Percentiles rank a stretch among this genome's conserved stretches.
Conservation (phyloP, 73 alveolate species). For the Uronychia binucleata region DNA sequence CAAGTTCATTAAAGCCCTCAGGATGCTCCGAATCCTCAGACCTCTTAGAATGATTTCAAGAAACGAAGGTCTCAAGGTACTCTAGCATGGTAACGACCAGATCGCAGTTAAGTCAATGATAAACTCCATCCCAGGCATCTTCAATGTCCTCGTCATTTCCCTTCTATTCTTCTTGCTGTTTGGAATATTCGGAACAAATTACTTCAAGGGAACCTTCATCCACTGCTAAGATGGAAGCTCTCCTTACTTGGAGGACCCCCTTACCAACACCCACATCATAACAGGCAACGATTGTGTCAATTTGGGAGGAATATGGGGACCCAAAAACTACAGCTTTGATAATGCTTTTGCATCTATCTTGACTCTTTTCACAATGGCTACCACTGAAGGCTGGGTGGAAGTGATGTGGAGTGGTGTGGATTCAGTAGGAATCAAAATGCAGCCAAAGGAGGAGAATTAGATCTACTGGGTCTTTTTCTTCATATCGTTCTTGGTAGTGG, state of each 20-base stretch:
- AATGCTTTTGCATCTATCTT: conserved; percentile 55
- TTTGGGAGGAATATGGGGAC: conserved; percentile 62
- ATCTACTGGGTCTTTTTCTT: neutral
- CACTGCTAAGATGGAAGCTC: neutral
- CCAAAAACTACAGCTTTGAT: conserved; percentile 55
- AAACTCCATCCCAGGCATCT: conserved; percentile 24
- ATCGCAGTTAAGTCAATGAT: conserved; percentile 36
- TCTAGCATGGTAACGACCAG: neutral
- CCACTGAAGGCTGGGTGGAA: conserved; percentile 71
- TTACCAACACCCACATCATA: neutral
- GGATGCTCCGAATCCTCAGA: conserved; percentile 53
- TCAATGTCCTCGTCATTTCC: conserved; percentile 41
- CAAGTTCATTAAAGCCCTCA: conserved; percentile 22
- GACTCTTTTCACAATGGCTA: conserved; percentile 55
- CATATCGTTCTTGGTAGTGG: neutral
- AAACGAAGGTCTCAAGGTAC: conserved; percentile 61
- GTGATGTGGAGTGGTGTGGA: conserved; percentile 66
- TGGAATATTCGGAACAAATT: conserved; percentile 11
- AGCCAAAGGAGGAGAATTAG: conserved; percentile 3
- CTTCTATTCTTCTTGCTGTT: conserved; percentile 1
- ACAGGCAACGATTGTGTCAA: conserved; percentile 33
- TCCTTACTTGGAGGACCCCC: neutral
- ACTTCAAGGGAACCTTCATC: conserved; percentile 21
- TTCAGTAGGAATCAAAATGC: conserved; percentile 35
- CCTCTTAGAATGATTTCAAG: conserved; percentile 70